Evolutionary conservation across 176 grass and related monocot genomes (phyloP).

Genomic region (Rhipidocladum racemiflorum): DNA sequence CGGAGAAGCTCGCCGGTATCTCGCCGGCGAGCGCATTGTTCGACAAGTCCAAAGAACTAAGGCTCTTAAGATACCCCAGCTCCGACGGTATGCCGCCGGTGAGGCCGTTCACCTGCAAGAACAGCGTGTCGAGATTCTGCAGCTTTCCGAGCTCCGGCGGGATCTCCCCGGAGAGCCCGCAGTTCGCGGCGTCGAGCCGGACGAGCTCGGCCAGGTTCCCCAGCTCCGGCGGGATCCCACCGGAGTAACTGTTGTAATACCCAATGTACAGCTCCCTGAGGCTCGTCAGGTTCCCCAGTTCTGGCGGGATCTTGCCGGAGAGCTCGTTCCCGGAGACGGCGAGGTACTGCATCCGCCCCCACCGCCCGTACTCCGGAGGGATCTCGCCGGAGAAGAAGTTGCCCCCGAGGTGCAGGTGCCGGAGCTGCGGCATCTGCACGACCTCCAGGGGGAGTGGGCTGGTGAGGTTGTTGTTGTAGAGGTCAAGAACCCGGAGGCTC

Average conservation of each 20-base stretch:
- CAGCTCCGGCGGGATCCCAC: conserved; percentile 52
- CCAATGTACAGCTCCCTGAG: conserved; percentile 74
- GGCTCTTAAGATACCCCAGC: conserved; percentile 47
- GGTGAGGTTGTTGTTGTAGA: conserved; percentile 88
- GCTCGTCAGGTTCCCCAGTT: conserved; percentile 62
- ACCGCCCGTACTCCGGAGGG: conserved; percentile 55
- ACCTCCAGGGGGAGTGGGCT: conserved; percentile 63
- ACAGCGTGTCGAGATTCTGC: conserved; percentile 56
- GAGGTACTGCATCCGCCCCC: conserved; percentile 47
- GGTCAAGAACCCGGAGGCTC: conserved; percentile 52
- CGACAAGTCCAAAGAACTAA: conserved; percentile 63
- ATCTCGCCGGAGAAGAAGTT: conserved; percentile 73
- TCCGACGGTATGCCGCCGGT: conserved; percentile 50
- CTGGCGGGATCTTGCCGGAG: conserved; percentile 51
- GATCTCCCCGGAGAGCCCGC: conserved; percentile 63
- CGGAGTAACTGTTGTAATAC: conserved; percentile 68
- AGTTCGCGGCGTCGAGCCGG: conserved; percentile 53
- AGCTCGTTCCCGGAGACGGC: conserved; percentile 83
- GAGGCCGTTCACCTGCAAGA: conserved; percentile 69
- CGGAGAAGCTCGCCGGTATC: conserved; percentile 71
- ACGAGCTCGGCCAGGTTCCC: conserved; percentile 63
- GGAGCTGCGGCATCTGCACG: conserved; percentile 45
- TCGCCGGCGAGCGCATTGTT: conserved; percentile 70
- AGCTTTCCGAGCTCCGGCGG: conserved; percentile 62
- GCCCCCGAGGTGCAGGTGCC: conserved; percentile 62